Base-by-base conservation (phyloP, 2,329 filamentous ascomycete genomes). In the Karstenula rhodostoma region DNA sequence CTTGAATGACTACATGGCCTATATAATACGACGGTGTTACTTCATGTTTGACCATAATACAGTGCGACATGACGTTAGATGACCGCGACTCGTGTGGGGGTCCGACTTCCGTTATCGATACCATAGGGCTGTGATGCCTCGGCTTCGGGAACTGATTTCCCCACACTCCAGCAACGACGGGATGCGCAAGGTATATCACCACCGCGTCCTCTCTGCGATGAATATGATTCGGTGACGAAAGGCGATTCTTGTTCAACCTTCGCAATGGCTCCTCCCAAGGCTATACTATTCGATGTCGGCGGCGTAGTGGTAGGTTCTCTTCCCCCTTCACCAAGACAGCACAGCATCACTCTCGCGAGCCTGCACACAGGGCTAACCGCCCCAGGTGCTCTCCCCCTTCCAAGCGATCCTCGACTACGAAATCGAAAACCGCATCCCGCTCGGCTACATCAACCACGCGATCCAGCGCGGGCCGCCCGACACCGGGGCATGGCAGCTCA, bases 361-460 rank as follows among this genome's bases (percentile, higher is more conserved):
- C 46, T 15, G 3, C 29, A 23, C 46, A 32, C 35, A 53, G 22
- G 23, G 50, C 59, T 57, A 56, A 62, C 42, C 44, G 19, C 25
- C 13, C 17, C 66, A 96, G 94, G 93, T 97, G 57, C 83, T 90
- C 25, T 97, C 93, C 1, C 95, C 95, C 10, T 94, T 99, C 73
- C 93, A 96, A 81, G 89, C 92, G 2, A 98, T 99, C 70, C 84
- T 96, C 58, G 90, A 96, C 79, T 97, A 97, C 77, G 95, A 98
- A 76, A 81, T 89, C 56, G 82, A 85, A 61, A 83, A 91, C 58
- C 84, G 85, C 43, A 94, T 98, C 52, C 94, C 94, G 0, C 84
- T 88, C 3, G 94, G 94, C 73, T 98, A 93, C 89, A 85, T 98
- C 70, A 98, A 98, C 82, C 90, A 90, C 80, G 91, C 91, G 68